Conservation (phyloP, 164 flowering plant genomes). For the Pachysandra terminalis region DNA sequence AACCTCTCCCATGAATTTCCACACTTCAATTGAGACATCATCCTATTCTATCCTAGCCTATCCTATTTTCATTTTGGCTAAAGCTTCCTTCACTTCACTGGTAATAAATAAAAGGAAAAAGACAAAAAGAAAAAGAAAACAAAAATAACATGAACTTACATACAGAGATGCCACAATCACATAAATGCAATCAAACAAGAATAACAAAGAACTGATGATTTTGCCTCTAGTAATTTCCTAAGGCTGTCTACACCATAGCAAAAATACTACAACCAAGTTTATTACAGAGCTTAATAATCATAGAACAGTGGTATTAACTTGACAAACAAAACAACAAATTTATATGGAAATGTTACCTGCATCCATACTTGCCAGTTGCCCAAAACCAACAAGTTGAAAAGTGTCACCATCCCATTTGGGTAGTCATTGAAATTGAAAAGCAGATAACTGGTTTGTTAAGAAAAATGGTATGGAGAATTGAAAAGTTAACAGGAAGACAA, state of each 20-base stretch:
- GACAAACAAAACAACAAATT: neutral
- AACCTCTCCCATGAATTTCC: no score
- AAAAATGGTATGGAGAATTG: slow-evolving; percentile 14
- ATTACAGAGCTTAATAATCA: neutral
- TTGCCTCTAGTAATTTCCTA: neutral
- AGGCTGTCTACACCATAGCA: neutral
- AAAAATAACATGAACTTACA: no score
- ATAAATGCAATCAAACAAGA: neutral
- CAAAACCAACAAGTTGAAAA: slow-evolving; percentile 89
- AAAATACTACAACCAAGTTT: neutral
- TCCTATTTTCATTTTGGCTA: no score
- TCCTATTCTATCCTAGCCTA: no score
- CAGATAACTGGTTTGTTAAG: slow-evolving; percentile 77
- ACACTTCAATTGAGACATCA: no score
- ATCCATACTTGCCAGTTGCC: slow-evolving; percentile 93
- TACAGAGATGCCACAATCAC: neutral
- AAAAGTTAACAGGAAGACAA: neutral
- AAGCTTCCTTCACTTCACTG: no score
- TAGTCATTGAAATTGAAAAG: slow-evolving; percentile 98
- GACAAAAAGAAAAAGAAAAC: neutral
- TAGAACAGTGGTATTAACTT: neutral
- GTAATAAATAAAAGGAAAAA: no score
- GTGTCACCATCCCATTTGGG: slow-evolving; percentile 98
- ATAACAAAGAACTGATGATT: neutral
- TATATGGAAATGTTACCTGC: slow-evolving; percentile 54